A percentile compares a stretch with the other conserved stretches of the same genome.
Conservation (phyloP, 176 grass and related monocot genomes). For the Thinopyrum elongatum region DNA sequence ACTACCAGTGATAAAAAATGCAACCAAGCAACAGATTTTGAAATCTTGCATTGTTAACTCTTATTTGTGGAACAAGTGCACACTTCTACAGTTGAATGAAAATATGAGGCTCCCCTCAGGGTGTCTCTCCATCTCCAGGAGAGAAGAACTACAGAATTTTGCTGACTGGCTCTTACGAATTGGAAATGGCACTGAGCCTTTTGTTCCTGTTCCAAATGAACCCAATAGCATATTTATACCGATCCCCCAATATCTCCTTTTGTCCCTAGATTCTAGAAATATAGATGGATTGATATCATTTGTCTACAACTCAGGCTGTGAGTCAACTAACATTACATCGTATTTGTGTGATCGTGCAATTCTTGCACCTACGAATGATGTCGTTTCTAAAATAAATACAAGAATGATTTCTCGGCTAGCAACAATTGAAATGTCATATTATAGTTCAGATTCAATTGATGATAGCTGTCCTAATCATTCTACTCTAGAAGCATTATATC, state of each 20-base stretch:
- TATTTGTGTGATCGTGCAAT: not conserved
- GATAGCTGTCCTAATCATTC: not conserved
- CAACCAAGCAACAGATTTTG: not conserved
- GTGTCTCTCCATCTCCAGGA: not conserved
- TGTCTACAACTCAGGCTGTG: not conserved
- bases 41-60: not conserved
- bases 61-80: not conserved
- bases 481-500: not conserved
- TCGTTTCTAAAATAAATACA: not conserved
- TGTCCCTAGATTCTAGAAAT: not conserved
- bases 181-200: not conserved
- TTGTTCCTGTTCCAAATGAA: not conserved
- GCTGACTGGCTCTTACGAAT: not conserved
- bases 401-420: not conserved
- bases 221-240: not conserved
- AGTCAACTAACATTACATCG: not conserved
- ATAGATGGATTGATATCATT: not conserved
- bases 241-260: not conserved
- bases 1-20: not conserved
- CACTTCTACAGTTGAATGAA: not conserved
- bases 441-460: slow-evolving; percentile 12
- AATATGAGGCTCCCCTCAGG: not conserved
- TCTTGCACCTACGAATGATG: not conserved
- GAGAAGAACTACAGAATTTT: not conserved
- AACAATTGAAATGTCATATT: not conserved